Base-by-base conservation (phyloP, 1,284 basidiomycete species). In the Ustilago curta region DNA sequence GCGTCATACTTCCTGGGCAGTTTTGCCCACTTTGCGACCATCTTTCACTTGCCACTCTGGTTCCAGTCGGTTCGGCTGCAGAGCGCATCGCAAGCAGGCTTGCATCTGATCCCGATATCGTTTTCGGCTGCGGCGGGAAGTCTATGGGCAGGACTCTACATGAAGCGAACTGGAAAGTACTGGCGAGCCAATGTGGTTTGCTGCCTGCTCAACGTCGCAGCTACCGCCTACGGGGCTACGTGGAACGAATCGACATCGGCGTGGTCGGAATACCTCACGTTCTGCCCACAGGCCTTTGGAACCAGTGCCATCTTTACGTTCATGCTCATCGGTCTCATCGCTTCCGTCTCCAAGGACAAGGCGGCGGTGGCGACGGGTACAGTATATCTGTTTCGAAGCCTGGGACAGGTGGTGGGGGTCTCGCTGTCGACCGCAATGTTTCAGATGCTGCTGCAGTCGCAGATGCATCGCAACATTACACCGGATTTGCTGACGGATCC, bases 351-450 rank as follows among this genome's bases (percentile, higher is more conserved):
- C n/a, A 66, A 59, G 39, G 59, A 45, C 32, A 47, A 77, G 14
- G 90, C 93, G 86, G 92, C 93, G 7, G 89, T 93, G 1, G 92
- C 91, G 0, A 93, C 92, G 7, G 93, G 92, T 0, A 92, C 94
- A 73, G 89, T 89, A 27, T 92, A 93, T 78, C 86, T 94, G 23
- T 92, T 93, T 84, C 88, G 93, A 25, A 83, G 75, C 47, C 57
- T 76, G 89, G 92, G 92, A 19, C 93, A 94, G 87, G 93, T 94
- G 5, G 88, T 89, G 16, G 93, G 93, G 4, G 92, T 95, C 2
- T 91, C 91, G 1, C 85, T 92, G 18, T 90, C 91, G 1, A 91
- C 92, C 0, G 91, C 91, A 0, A 85, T 95, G 18, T 92, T 94
- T 85, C 93, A 95, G 80, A 88, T 88, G 11, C 87, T 87, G 39